Conservation (phyloP, 1,139 yeast genomes). For the Suhomyces guaymorum region DNA sequence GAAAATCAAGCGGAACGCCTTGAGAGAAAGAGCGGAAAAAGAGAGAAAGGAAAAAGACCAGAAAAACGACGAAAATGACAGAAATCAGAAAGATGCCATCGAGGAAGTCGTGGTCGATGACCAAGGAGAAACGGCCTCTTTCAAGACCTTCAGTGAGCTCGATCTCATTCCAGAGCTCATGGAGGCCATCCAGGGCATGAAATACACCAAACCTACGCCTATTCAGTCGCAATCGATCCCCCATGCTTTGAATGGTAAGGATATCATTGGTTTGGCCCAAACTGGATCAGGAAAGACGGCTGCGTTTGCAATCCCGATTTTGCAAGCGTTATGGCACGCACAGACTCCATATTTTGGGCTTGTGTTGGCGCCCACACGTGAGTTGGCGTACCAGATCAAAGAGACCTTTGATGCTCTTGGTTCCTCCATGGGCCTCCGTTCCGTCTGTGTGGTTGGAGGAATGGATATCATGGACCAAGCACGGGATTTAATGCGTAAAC, state of each 20-base stretch:
- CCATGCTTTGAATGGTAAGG: conserved; percentile 83
- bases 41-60: conserved; percentile 25
- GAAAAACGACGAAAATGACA: conserved; percentile 15
- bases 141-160: conserved; percentile 50
- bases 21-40: conserved; percentile 18
- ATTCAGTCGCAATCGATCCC: conserved; percentile 93
- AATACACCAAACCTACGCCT: conserved; percentile 76
- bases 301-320: conserved; percentile 85
- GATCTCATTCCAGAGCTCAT: conserved; percentile 77
- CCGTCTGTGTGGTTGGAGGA: conserved; percentile 92
- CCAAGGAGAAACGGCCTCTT: conserved; percentile 11
- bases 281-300: conserved; percentile 89
- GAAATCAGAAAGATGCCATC: conserved; percentile 16
- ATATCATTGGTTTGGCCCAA: conserved; percentile 78
- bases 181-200: conserved; percentile 72
- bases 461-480: conserved; percentile 99
- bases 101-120: conserved; percentile 8
- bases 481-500: conserved; percentile 87
- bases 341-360: conserved; percentile 88
- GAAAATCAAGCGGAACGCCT: conserved; percentile 57
- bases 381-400: conserved; percentile 91
- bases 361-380: conserved; percentile 95
- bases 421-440: conserved; percentile 80
- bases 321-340: conserved; percentile 86
- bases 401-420: conserved; percentile 96